phyloP scores from a whole-genome alignment of 176 grass and related monocot species.

The Rhipidocladum racemiflorum region DNA sequence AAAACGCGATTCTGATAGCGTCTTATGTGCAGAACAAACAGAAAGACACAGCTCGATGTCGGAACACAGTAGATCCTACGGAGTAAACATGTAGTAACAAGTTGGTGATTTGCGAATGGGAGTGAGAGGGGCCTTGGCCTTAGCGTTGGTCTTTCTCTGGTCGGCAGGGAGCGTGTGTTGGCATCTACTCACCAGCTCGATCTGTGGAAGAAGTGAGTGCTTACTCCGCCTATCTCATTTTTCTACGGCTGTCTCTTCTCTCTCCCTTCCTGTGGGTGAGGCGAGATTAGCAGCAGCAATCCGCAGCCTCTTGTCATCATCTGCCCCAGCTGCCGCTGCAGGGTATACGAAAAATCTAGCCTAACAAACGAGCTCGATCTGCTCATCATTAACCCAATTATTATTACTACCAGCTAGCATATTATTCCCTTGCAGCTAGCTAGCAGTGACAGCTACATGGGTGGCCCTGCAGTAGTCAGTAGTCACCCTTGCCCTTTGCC shows the following conservation, averaged over 20 bases:
- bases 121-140: background rate
- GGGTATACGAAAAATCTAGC: background rate
- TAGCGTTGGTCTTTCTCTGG: background rate
- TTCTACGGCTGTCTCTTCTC: background rate
- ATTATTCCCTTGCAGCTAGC: background rate
- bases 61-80: background rate
- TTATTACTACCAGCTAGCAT: background rate
- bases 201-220: background rate
- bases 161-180: background rate
- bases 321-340: background rate
- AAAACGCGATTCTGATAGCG: too few relatives aligned
- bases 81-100: too few relatives aligned
- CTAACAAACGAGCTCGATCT: background rate
- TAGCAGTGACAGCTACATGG: background rate
- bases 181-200: background rate
- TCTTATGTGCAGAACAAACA: background rate
- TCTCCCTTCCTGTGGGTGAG: background rate
- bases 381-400: constrained; percentile 33
- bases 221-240: background rate
- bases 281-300: background rate
- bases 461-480: too few relatives aligned
- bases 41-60: background rate
- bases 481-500: too few relatives aligned
- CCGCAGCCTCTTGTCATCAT: constrained; percentile 3
- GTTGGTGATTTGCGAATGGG: background rate